These are phyloP conservation scores for Arabidopsis suecica DNA, from an alignment of 345 rosid genomes.

Conservation along the genomic window DNA sequence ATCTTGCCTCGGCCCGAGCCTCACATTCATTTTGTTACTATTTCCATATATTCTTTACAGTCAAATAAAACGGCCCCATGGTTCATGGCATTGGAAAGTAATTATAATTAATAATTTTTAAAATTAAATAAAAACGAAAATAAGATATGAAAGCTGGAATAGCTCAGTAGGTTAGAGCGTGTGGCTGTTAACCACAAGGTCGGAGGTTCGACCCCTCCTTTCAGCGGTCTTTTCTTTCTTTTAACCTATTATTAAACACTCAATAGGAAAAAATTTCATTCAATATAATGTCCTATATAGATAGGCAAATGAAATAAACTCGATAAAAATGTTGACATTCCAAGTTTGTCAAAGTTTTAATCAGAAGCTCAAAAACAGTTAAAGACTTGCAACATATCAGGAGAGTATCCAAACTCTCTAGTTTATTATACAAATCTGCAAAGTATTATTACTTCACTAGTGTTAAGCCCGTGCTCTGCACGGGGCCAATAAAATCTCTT, in stretches of 20 bases:
- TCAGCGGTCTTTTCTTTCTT: neutral
- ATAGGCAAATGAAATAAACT: no score
- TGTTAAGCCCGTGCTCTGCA: no score
- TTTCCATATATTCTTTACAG: neutral
- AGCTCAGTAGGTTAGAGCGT: slow-evolving; percentile 81
- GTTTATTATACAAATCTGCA: slow-evolving; percentile 18
- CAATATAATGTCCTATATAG: no score
- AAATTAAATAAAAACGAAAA: neutral
- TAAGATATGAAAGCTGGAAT: slow-evolving; percentile 47
- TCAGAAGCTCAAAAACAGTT: no score
- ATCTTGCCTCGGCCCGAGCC: no score
- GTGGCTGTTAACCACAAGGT: slow-evolving; percentile 89
- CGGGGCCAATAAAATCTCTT: no score
- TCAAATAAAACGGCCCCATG: neutral
- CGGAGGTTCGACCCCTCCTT: slow-evolving; percentile 81
- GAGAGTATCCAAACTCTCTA: neutral
- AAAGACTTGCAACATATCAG: neutral
- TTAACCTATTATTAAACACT: neutral
- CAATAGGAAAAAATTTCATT: no score
- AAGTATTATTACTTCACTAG: neutral
- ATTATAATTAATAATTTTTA: neutral
- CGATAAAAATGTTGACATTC: no score
- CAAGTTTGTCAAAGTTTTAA: no score
- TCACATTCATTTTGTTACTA: neutral
- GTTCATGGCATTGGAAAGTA: neutral